These are phyloP conservation scores for Sphagnum tenellum DNA, from an alignment of 225 moss, liverwort and hornwort species.

Conservation along the genomic window DNA sequence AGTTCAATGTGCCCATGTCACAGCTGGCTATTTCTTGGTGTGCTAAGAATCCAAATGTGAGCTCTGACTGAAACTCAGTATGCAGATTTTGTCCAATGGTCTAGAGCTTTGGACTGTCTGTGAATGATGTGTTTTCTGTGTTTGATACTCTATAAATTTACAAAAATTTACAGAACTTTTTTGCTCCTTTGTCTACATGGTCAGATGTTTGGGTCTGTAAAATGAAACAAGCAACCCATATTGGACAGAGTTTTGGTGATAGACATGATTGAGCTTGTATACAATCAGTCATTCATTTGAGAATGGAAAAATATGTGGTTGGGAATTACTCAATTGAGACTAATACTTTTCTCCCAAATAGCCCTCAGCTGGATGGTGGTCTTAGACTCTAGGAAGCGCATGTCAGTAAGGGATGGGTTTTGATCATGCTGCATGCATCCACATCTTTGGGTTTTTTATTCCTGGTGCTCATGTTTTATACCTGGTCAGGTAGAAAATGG, in stretches of 20 bases:
- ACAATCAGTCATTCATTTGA: too few relatives aligned
- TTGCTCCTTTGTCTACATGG: too few relatives aligned
- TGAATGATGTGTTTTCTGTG: too few relatives aligned
- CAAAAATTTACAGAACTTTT: too few relatives aligned
- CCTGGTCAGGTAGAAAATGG: neutral
- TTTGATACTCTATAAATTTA: too few relatives aligned
- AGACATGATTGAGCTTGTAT: too few relatives aligned
- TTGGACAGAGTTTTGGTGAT: too few relatives aligned
- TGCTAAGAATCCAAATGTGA: conserved; percentile 74
- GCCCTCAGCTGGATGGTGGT: conserved; percentile 39
- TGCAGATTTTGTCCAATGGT: too few relatives aligned
- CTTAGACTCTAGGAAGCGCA: conserved; percentile 30
- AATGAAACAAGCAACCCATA: too few relatives aligned
- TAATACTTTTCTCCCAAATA: conserved; percentile 48
- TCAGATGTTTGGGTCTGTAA: too few relatives aligned
- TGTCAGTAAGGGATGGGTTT: conserved; percentile 67
- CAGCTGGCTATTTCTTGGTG: conserved; percentile 83
- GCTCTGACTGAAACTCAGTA: conserved; percentile 21
- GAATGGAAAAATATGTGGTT: too few relatives aligned
- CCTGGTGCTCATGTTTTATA: neutral
- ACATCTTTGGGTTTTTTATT: neutral
- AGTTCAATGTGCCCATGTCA: conserved; percentile 55
- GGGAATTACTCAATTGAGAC: conserved; percentile 4
- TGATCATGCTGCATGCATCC: conserved; percentile 38
- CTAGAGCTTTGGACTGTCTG: too few relatives aligned